Conservation (phyloP, 306 rosid species). For the Glycine tomentella region DNA sequence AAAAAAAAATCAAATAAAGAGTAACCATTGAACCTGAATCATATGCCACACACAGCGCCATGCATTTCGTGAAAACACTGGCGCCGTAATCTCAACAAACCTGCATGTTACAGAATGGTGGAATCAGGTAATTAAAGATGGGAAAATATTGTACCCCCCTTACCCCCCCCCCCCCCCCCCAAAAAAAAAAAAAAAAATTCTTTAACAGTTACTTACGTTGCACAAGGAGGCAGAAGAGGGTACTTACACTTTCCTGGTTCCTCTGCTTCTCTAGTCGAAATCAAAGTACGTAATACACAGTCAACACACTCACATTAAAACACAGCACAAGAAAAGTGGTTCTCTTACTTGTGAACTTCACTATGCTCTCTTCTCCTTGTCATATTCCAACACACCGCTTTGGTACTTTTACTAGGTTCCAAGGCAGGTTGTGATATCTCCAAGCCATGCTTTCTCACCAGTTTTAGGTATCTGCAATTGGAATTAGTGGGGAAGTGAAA, state of each 20-base stretch:
- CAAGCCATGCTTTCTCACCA: constrained; percentile 88
- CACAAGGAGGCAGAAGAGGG: constrained; percentile 97
- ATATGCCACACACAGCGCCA: constrained; percentile 99
- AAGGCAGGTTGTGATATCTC: constrained; percentile 99
- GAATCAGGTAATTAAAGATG: constrained; percentile 16
- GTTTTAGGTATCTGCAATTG: constrained; percentile 70
- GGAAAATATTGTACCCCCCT: not conserved
- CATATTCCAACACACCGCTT: constrained; percentile 90
- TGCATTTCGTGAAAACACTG: constrained; percentile 92
- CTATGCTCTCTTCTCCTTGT: constrained; percentile 82
- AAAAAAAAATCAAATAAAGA: not conserved
- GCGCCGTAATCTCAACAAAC: constrained; percentile 98
- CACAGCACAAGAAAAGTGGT: constrained; percentile 25
- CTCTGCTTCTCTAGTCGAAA: constrained; percentile 62
- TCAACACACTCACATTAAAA: constrained; percentile 18
- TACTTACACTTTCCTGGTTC: constrained; percentile 92
- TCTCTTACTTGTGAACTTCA: constrained; percentile 93
- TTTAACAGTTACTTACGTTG: constrained; percentile 67
- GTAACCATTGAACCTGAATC: constrained; percentile 74
- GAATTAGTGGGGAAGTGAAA: constrained; percentile 28
- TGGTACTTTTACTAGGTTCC: constrained; percentile 59
- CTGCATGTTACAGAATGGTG: constrained; percentile 51
- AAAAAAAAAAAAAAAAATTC: not conserved
- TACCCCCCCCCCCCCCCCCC: not conserved
- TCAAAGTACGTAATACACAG: constrained; percentile 28